A percentile compares a stretch with the other conserved stretches of the same genome.
Conservation (phyloP, 495 filamentous ascomycete genomes). For the Penicillium mononematosum region DNA sequence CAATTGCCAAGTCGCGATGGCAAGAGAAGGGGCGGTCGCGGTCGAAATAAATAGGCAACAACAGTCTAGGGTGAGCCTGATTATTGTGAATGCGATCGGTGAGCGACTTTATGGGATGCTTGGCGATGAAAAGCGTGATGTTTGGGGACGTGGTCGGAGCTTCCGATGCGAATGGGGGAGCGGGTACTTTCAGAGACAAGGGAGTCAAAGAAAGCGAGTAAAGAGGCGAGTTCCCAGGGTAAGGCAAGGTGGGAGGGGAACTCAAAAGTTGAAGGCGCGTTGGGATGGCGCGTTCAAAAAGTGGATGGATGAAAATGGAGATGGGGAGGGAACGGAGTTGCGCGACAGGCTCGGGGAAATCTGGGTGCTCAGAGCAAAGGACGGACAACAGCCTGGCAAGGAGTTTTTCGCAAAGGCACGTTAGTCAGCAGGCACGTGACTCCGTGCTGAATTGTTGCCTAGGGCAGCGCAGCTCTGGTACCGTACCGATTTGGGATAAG, state of each 20-base stretch:
- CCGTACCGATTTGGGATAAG: slow-evolving; percentile 4
- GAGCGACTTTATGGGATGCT: slow-evolving; percentile 30
- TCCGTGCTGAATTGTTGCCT: slow-evolving; percentile 7
- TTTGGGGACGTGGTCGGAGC: slow-evolving; percentile 35
- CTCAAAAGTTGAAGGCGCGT: slow-evolving; percentile 31
- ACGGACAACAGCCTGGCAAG: slow-evolving; percentile 39
- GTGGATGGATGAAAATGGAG: slow-evolving; percentile 45
- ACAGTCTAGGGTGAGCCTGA: slow-evolving; percentile 16
- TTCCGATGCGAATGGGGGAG: slow-evolving; percentile 31
- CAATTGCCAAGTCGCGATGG: slow-evolving; percentile 28
- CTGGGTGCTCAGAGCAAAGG: slow-evolving; percentile 42
- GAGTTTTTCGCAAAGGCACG: slow-evolving; percentile 34
- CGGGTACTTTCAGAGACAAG: slow-evolving; percentile 25
- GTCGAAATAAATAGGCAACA: slow-evolving; percentile 8
- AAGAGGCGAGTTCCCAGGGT: slow-evolving; percentile 19
- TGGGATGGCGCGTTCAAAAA: slow-evolving; percentile 38
- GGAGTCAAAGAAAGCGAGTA: slow-evolving; percentile 31
- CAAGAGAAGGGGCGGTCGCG: slow-evolving; percentile 10
- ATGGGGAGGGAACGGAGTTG: slow-evolving; percentile 47
- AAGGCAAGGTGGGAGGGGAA: slow-evolving; percentile 23
- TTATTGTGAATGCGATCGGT: slow-evolving; percentile 32
- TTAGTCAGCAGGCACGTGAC: slow-evolving; percentile 19
- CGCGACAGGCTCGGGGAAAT: slow-evolving; percentile 49
- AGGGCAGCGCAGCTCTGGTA: slow-evolving; percentile 8
- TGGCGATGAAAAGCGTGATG: slow-evolving; percentile 42